phyloP scores from a whole-genome alignment of 2,329 filamentous ascomycete genomes.

The Exophiala sp. region DNA sequence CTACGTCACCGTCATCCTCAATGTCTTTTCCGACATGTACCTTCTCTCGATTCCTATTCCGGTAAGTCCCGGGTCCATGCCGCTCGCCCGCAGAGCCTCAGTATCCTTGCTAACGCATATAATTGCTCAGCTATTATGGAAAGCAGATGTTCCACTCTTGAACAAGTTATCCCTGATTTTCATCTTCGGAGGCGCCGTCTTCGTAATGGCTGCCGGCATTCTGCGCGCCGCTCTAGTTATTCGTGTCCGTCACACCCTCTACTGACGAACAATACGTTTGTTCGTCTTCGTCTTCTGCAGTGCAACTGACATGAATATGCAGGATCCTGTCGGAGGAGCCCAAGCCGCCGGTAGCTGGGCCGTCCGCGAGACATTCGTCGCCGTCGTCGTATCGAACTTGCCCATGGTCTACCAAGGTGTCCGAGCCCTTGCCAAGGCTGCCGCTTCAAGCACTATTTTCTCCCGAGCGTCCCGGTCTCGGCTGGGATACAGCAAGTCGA shows the following conservation, averaged over 20 bases:
- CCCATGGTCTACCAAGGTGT: constrained; percentile 39
- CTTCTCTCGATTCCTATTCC: constrained; percentile 55
- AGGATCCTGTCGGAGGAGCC: constrained; percentile 38
- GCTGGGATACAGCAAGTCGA: constrained; percentile 13
- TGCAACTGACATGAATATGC: not conserved
- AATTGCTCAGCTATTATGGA: constrained; percentile 46
- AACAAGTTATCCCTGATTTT: constrained; percentile 51
- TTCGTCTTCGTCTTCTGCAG: not conserved
- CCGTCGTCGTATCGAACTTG: constrained; percentile 40
- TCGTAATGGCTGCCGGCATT: constrained; percentile 51
- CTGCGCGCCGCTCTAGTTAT: constrained; percentile 50
- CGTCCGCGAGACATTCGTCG: constrained; percentile 43
- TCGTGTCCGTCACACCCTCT: constrained; percentile 30
- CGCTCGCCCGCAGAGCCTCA: not conserved
- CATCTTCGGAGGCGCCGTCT: constrained; percentile 52
- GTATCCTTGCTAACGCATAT: not conserved
- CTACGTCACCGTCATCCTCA: constrained; percentile 49
- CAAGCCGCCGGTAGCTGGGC: constrained; percentile 42
- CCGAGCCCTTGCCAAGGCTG: constrained; percentile 3
- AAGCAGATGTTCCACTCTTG: constrained; percentile 43
- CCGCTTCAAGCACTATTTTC: not conserved
- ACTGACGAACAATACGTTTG: not conserved
- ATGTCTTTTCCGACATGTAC: constrained; percentile 54
- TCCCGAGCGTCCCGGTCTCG: constrained; percentile 6
- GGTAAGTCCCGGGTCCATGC: constrained; percentile 33